phyloP scores from a whole-genome alignment of 1,139 yeast genomes.

The Suhomyces chickasaworum region DNA sequence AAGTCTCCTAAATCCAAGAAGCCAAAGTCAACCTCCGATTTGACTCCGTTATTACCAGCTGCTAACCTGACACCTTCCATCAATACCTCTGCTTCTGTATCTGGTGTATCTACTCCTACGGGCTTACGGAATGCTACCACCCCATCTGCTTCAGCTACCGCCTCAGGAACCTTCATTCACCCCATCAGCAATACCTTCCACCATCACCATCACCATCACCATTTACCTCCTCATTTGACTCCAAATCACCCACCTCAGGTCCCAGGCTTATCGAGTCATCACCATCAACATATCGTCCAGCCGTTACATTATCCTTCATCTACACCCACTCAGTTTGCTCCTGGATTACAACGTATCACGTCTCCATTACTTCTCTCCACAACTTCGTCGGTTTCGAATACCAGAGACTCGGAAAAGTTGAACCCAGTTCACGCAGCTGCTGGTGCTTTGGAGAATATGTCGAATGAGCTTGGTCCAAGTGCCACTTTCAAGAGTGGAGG shows the following conservation, averaged over 20 bases:
- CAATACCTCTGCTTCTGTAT: constrained; percentile 8
- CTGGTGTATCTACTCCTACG: constrained; percentile 12
- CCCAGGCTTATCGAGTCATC: constrained; percentile 13
- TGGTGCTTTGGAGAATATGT: constrained; percentile 62
- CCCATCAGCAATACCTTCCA: constrained; percentile 18
- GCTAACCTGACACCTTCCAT: constrained; percentile 13
- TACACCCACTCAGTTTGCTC: constrained; percentile 71
- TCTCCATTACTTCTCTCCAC: constrained; percentile 61
- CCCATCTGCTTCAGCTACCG: constrained; percentile 9
- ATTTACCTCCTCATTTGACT: constrained; percentile 26
- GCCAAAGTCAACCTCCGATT: constrained; percentile 21
- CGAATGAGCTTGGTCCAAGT: constrained; percentile 49
- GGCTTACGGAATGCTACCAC: constrained; percentile 9
- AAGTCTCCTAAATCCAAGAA: constrained; percentile 39
- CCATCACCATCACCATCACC: constrained; percentile 29
- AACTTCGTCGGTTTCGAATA: constrained; percentile 43
- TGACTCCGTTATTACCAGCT: constrained; percentile 38
- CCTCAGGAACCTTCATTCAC: constrained; percentile 13
- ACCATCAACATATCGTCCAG: constrained; percentile 40
- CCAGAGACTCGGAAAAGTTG: constrained; percentile 25
- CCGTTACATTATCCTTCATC: constrained; percentile 69
- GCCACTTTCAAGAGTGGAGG: constrained; percentile 38
- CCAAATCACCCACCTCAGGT: constrained; percentile 16
- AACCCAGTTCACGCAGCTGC: constrained; percentile 40
- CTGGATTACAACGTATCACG: constrained; percentile 62